Conservation (phyloP, 148 eudicot species). For the Rhododendron molle region DNA sequence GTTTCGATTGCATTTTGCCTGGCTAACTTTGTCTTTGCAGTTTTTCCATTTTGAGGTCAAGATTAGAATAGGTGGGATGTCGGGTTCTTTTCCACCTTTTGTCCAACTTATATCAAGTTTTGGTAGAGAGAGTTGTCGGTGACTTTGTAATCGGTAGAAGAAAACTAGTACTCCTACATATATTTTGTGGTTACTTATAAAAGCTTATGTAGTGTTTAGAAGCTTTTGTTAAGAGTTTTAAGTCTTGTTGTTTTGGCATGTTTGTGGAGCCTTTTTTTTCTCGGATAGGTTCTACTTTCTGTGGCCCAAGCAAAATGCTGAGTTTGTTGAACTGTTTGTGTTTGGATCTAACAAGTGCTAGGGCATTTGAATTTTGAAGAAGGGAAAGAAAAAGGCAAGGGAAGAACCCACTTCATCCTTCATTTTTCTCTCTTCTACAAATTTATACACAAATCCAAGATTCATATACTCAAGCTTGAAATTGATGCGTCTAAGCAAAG, state of each 20-base stretch:
- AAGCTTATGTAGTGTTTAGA: not conserved
- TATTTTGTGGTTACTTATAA: not conserved
- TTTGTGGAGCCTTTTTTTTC: not conserved
- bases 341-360: not conserved
- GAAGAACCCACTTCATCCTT: not conserved
- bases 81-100: not conserved
- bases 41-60: not conserved
- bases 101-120: conserved; percentile 8
- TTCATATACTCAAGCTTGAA: not conserved
- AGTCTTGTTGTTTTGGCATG: conserved; percentile 1
- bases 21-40: not conserved
- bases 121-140: not conserved
- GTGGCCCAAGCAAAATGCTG: not conserved
- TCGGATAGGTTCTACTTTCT: not conserved
- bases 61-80: not conserved
- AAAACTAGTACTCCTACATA: not conserved
- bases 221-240: not conserved
- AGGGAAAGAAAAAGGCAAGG: not conserved
- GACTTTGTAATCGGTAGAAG: not conserved
- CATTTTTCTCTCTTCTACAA: not conserved
- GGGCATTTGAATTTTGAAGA: not conserved
- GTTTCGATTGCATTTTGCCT: not conserved
- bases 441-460: not conserved
- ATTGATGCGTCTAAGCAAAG: not conserved
- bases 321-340: not conserved